These are phyloP conservation scores for Cyberlindnera galapagoensis DNA, from an alignment of 805 yeast genomes.

Conservation along the genomic window DNA sequence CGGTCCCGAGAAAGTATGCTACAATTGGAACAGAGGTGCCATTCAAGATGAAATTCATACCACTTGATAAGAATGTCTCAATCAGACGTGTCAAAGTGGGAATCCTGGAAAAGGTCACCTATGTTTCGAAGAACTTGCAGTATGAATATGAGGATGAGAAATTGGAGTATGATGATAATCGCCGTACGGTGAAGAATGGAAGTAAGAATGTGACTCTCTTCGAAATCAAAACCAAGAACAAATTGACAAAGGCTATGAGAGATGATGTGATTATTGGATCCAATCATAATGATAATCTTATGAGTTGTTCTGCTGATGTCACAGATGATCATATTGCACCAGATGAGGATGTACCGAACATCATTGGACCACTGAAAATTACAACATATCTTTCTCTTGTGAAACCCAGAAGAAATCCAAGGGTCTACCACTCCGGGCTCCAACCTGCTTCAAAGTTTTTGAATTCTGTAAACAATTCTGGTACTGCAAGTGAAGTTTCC, in stretches of 20 bases:
- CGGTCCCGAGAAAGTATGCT: slow-evolving; percentile 65
- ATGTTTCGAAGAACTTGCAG: slow-evolving; percentile 48
- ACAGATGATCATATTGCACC: slow-evolving; percentile 23
- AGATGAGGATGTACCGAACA: slow-evolving; percentile 14
- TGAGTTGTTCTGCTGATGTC: slow-evolving; percentile 28
- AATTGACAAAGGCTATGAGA: slow-evolving; percentile 38
- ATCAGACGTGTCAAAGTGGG: slow-evolving; percentile 61
- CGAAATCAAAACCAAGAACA: slow-evolving; percentile 55
- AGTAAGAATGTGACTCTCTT: slow-evolving; percentile 55
- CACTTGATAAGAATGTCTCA: slow-evolving; percentile 54
- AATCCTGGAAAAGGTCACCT: slow-evolving; percentile 59
- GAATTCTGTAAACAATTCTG: no score
- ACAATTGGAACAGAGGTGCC: slow-evolving; percentile 55
- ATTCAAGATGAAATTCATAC: slow-evolving; percentile 59
- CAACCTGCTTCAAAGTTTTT: no score
- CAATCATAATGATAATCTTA: slow-evolving; percentile 53
- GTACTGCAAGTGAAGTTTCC: no score
- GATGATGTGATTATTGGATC: slow-evolving; percentile 50
- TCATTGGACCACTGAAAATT: slow-evolving; percentile 18
- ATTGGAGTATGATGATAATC: slow-evolving; percentile 5
- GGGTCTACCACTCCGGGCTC: no score
- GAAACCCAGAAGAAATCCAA: no score
- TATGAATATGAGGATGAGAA: slow-evolving; percentile 42
- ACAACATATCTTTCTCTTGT: slow-evolving; percentile 16
- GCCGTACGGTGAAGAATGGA: slow-evolving; percentile 11